These are phyloP conservation scores for Leishmania major DNA, from an alignment of 208 protist species.

Conservation along the genomic window DNA sequence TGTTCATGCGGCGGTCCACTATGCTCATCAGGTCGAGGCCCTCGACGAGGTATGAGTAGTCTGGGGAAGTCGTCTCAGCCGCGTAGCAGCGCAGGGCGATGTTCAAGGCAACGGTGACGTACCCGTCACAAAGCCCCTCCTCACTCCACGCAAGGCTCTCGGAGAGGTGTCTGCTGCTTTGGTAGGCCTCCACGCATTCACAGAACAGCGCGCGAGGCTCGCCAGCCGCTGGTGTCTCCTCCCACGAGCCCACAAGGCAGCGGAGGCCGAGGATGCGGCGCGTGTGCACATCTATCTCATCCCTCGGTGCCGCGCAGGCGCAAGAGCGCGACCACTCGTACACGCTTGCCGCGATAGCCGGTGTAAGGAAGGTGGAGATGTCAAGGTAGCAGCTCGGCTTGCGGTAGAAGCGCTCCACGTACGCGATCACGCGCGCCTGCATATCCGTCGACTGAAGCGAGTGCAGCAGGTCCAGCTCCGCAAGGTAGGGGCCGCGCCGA, in stretches of 20 bases:
- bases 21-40: constrained; percentile 56
- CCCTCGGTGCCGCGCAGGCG: not conserved
- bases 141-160: constrained; percentile 75
- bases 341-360: constrained; percentile 44
- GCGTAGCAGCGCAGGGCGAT: constrained; percentile 66
- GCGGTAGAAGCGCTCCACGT: constrained; percentile 74
- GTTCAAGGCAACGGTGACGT: constrained; percentile 77
- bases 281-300: constrained; percentile 45
- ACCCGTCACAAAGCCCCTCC: constrained; percentile 83
- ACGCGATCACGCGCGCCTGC: constrained; percentile 48
- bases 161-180: constrained; percentile 54
- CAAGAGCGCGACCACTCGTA: constrained; percentile 56
- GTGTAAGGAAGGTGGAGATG: constrained; percentile 78
- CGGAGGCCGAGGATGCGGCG: constrained; percentile 73
- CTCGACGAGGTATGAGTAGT: constrained; percentile 44
- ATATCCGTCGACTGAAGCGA: constrained; percentile 33
- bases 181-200: constrained; percentile 49
- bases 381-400: constrained; percentile 86
- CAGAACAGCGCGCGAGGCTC: constrained; percentile 50
- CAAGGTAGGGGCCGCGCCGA: constrained; percentile 78
- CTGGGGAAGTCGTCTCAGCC: constrained; percentile 18
- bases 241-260: constrained; percentile 74
- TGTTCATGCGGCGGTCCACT: constrained; percentile 75
- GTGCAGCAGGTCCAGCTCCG: constrained; percentile 69
- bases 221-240: constrained; percentile 28